Conservation (phyloP, 495 filamentous ascomycete species). For the Darksidea phi region DNA sequence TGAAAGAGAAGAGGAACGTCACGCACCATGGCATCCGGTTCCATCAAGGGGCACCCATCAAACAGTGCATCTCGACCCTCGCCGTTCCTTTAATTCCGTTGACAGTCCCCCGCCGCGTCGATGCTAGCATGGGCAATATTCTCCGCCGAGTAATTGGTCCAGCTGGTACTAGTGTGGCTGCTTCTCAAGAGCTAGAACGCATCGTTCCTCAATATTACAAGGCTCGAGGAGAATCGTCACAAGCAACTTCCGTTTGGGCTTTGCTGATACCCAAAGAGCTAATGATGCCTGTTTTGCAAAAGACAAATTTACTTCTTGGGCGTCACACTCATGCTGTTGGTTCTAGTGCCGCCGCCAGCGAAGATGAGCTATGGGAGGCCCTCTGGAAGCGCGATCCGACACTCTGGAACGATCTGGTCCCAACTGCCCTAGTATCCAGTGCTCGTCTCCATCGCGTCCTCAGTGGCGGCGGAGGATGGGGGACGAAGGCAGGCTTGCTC, state of each 20-base stretch:
- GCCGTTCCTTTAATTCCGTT: slow-evolving; percentile 55
- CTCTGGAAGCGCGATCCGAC: slow-evolving; percentile 25
- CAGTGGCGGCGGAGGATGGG: slow-evolving; percentile 91
- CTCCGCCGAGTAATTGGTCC: slow-evolving; percentile 62
- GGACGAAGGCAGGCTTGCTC: slow-evolving; percentile 76
- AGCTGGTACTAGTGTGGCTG: slow-evolving; percentile 54
- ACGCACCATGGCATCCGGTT: slow-evolving; percentile 9
- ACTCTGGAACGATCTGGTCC: slow-evolving; percentile 18
- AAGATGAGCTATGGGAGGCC: slow-evolving; percentile 1
- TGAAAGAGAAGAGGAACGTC: slow-evolving; percentile 14
- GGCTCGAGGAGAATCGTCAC: slow-evolving; percentile 45
- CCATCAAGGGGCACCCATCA: slow-evolving; percentile 4
- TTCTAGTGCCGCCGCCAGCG: background rate
- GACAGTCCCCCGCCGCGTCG: slow-evolving; percentile 62
- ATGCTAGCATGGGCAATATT: slow-evolving; percentile 77
- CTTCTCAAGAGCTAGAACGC: slow-evolving; percentile 72
- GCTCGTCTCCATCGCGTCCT: slow-evolving; percentile 49
- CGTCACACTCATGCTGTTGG: background rate
- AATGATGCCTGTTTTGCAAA: background rate
- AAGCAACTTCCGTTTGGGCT: slow-evolving; percentile 71
- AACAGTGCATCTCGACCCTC: slow-evolving; percentile 13
- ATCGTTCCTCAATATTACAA: slow-evolving; percentile 61
- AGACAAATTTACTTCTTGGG: background rate
- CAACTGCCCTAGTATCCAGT: slow-evolving; percentile 17
- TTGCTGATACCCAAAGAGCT: slow-evolving; percentile 49